Conservation (phyloP, 805 yeast genomes). For the Diddensiella santjacobensis region DNA sequence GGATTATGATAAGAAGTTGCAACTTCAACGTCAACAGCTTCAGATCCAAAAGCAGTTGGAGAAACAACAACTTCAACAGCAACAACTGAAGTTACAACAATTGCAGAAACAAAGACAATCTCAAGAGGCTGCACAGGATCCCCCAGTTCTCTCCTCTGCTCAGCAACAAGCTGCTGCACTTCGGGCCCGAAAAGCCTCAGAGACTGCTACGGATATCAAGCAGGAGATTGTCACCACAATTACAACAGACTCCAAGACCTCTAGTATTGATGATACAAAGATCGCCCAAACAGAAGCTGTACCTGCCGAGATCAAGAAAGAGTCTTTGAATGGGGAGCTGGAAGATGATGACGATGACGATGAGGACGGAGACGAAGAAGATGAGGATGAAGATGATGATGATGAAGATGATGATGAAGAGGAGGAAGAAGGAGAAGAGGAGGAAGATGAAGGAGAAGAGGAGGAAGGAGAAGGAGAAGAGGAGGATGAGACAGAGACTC, state of each 20-base stretch:
- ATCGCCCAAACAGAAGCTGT: constrained; percentile 1
- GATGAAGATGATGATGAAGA: constrained; percentile 8
- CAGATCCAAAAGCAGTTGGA: constrained; percentile 22
- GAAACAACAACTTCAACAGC: constrained; percentile 22
- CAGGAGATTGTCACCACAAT: neutral
- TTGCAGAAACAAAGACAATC: neutral
- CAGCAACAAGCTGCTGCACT: constrained; percentile 1
- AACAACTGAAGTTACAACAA: constrained; percentile 10
- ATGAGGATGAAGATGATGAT: constrained; percentile 6
- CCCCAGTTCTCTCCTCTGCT: neutral
- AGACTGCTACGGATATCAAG: constrained; percentile 3
- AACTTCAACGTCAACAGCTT: constrained; percentile 23
- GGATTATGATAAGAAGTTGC: constrained; percentile 8
- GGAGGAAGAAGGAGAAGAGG: constrained; percentile 10
- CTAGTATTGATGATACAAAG: constrained; percentile 1
- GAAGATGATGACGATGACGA: constrained; percentile 7
- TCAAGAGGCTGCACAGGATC: neutral
- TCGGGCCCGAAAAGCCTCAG: neutral
- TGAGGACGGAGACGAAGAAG: neutral
- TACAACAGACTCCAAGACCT: constrained; percentile 5
- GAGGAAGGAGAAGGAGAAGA: constrained; percentile 15
- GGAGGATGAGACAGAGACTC: constrained; percentile 1
- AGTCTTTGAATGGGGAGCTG: neutral
- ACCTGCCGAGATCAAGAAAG: constrained; percentile 2
- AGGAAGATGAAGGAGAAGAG: constrained; percentile 11